phyloP scores from a whole-genome alignment of 2,329 filamentous ascomycete species.

The Penicillium psychrosexuale region DNA sequence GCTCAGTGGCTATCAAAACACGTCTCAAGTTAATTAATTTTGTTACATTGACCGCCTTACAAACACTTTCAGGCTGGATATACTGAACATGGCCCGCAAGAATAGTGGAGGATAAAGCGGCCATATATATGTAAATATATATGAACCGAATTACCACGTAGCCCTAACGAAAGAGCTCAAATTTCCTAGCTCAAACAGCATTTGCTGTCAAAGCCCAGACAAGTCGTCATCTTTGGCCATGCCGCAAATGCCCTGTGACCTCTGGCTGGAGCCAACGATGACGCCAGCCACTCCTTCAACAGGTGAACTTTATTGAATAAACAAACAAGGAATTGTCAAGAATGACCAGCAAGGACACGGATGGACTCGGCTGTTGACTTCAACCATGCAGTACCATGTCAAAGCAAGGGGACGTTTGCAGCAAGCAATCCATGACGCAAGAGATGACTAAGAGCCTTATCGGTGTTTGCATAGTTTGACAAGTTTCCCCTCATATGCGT shows the following conservation, averaged over 20 bases:
- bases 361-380: not conserved
- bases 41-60: not conserved
- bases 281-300: not conserved
- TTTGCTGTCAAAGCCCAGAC: not conserved
- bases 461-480: constrained; percentile 7
- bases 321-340: not conserved
- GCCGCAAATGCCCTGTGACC: constrained; percentile 1
- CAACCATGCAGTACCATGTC: not conserved
- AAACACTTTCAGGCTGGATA: not conserved
- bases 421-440: not conserved
- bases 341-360: not conserved
- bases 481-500: constrained; percentile 5
- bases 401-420: not conserved
- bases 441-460: constrained; percentile 7
- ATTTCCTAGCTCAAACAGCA: not conserved
- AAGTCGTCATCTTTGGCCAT: constrained; percentile 2
- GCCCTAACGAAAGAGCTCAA: not conserved
- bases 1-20: constrained; percentile 1
- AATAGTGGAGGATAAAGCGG: not conserved
- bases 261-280: not conserved
- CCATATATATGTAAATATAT: not conserved
- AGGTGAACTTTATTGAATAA: constrained; percentile 1
- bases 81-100: not conserved
- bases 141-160: not conserved
- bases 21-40: constrained; percentile 3